Evolutionary conservation across 2,329 filamentous ascomycete genomes (phyloP), one percentile per base, ranked within the genome.

Genomic region (Ophiostoma novo-ulmi): DNA sequence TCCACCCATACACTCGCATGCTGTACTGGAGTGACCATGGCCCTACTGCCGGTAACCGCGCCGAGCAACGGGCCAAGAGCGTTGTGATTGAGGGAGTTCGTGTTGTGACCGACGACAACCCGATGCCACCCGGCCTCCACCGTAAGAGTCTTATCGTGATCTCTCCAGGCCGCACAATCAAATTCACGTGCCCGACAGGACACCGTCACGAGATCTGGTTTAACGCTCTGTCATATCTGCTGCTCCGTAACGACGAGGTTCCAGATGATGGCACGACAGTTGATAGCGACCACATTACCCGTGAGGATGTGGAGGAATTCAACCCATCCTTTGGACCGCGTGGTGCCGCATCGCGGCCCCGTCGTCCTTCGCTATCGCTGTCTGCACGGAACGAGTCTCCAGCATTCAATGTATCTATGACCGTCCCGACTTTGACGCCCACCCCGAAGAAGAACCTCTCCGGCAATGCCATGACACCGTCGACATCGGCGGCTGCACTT

Each of bases 121-220:
- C 93, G 7, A 93, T 93, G 83, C 95, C 95, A 7, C 95, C 95
- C 11, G 95, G 95, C 58, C 87, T 99, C 70, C 94, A 98, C 81
- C 89, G 92, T 75, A 97, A 97, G 87, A 97, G 93, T 79, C 83
- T 99, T 75, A 86, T 98, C 70, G 90, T 99, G 71, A 86, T 97
- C 72, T 95, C 94, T 1, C 94, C 94, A 26, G 93, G 94, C 68
- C 89, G 95, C 74, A 89, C 89, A 20, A 88, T 99, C 80, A 94
- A 97, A 80, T 97, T 99, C 75, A 99, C 95, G 1, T 96, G 94
- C 73, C 89, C 92, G 1, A 99, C 95, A 3, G 91, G 93, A 52
- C 93, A 97, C 78, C 87, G 95, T 72, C 95, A 99, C 77, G 95
- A 99, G 82, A 98, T 94, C 0, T 99, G 95, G 95, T 97, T 95